Percentiles rank a stretch among this genome's conserved stretches.
Evolutionary conservation across 495 filamentous ascomycete species (phyloP).

Genomic region (Xylaria bambusicola): DNA sequence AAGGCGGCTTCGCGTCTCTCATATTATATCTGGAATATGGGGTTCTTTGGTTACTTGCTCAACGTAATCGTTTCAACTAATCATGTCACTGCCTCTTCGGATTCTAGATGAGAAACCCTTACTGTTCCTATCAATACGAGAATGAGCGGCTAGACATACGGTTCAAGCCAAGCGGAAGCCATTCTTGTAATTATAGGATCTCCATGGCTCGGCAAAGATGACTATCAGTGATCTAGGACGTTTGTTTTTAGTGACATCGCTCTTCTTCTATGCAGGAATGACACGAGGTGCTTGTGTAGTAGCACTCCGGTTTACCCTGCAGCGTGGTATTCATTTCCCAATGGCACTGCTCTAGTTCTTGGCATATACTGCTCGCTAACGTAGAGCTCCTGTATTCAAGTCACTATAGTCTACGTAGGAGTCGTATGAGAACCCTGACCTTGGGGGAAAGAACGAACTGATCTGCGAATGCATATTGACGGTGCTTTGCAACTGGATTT

Average conservation of each 20-base stretch:
- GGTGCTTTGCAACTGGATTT: no score
- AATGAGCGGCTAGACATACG: no score
- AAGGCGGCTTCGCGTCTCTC: background rate
- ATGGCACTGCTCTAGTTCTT: background rate
- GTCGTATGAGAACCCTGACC: no score
- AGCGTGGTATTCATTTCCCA: background rate
- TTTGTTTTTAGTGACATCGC: background rate
- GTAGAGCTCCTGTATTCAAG: background rate
- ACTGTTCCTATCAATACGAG: no score
- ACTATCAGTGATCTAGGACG: background rate
- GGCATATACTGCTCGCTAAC: constrained; percentile 2
- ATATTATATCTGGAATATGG: background rate
- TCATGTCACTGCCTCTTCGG: no score
- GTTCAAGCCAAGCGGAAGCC: background rate
- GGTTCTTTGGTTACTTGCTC: no score
- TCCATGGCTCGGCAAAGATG: no score
- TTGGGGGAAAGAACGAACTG: no score
- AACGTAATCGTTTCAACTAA: no score
- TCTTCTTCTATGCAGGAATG: background rate
- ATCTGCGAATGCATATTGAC: no score
- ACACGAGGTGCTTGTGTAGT: background rate
- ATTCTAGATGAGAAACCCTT: no score
- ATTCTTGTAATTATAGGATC: background rate
- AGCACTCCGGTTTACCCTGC: background rate
- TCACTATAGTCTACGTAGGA: background rate